phyloP scores from a whole-genome alignment of 345 rosid species.

The Aquilaria sinensis region DNA sequence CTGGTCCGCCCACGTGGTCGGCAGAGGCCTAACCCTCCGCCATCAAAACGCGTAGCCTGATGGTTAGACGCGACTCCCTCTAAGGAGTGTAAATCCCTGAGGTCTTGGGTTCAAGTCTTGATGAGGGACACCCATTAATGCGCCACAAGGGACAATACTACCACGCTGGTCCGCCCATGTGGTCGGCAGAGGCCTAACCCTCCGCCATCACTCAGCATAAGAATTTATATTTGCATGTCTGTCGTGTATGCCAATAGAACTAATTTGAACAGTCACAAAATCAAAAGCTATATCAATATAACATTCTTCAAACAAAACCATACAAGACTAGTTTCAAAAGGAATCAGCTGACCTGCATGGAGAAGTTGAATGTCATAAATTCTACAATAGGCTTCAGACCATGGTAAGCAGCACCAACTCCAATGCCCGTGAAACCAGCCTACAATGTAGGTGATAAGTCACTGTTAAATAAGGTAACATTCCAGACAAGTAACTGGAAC shows the following conservation, averaged over 20 bases:
- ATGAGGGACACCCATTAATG: no score
- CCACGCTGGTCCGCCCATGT: no score
- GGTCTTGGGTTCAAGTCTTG: no score
- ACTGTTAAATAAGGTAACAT: neutral
- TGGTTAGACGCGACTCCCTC: no score
- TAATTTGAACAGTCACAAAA: no score
- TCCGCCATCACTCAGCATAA: neutral
- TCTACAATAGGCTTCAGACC: conserved; percentile 65
- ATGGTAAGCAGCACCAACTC: conserved; percentile 66
- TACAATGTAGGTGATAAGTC: conserved; percentile 1
- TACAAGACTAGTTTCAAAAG: neutral
- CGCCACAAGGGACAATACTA: no score
- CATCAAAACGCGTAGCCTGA: no score
- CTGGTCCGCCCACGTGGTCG: no score
- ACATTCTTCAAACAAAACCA: neutral
- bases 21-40: no score
- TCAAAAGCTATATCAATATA: neutral
- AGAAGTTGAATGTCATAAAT: conserved; percentile 68
- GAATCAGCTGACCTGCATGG: conserved; percentile 55
- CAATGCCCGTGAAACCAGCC: conserved; percentile 84
- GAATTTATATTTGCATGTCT: neutral
- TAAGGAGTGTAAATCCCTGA: no score
- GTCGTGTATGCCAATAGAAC: neutral
- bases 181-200: no score
- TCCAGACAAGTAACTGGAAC: neutral